phyloP scores from a whole-genome alignment of 2,329 filamentous ascomycete species.

The Claviceps sorghi region DNA sequence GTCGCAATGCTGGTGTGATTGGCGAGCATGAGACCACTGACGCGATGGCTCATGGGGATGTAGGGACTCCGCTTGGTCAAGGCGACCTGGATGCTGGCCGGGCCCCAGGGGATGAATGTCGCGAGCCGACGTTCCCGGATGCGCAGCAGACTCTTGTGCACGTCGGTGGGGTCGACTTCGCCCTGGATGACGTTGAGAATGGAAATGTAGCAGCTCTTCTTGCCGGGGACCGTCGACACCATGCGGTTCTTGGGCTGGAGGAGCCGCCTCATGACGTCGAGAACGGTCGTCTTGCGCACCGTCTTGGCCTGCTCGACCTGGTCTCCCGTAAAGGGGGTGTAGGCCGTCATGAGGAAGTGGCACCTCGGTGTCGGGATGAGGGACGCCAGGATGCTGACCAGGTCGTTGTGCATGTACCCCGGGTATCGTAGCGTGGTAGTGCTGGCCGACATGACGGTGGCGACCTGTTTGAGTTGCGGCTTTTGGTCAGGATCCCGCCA shows the following conservation, averaged over 20 bases:
- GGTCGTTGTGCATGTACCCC: slow-evolving; percentile 99
- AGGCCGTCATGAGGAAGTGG: slow-evolving; percentile 96
- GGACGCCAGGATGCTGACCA: slow-evolving; percentile 90
- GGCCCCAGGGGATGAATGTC: slow-evolving; percentile 96
- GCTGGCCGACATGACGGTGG: slow-evolving; percentile 96
- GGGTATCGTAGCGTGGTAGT: slow-evolving; percentile 94
- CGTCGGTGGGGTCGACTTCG: slow-evolving; percentile 93
- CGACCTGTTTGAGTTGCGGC: too few species aligned
- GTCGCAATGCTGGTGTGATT: slow-evolving; percentile 97
- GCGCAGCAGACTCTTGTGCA: slow-evolving; percentile 92
- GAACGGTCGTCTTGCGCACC: slow-evolving; percentile 90
- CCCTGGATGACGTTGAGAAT: slow-evolving; percentile 98
- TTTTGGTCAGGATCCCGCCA: too few species aligned
- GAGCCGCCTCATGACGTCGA: slow-evolving; percentile 92
- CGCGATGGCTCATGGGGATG: slow-evolving; percentile 81
- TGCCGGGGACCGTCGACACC: slow-evolving; percentile 89
- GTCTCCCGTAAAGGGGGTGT: slow-evolving; percentile 93
- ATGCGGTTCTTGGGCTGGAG: slow-evolving; percentile 98
- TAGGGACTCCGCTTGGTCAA: slow-evolving; percentile 95
- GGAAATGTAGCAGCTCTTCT: slow-evolving; percentile 97
- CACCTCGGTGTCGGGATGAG: slow-evolving; percentile 92
- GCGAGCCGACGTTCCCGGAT: slow-evolving; percentile 89
- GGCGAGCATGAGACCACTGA: slow-evolving; percentile 92
- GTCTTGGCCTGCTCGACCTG: slow-evolving; percentile 96
- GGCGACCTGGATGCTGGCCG: slow-evolving; percentile 93